phyloP scores from a whole-genome alignment of 1,139 yeast genomes.

The Diutina siamensis region DNA sequence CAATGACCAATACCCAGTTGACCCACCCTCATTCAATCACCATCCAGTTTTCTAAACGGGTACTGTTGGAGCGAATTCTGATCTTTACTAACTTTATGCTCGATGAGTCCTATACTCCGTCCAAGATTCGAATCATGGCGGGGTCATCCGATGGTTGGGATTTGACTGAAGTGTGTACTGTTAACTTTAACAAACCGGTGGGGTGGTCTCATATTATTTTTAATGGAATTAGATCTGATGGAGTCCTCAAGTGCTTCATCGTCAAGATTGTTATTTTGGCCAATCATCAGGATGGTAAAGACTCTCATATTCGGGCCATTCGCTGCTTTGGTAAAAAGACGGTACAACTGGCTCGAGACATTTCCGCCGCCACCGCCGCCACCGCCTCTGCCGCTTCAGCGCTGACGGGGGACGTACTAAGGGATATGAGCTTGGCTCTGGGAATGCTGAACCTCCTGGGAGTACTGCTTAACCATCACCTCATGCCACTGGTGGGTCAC shows the following conservation, averaged over 20 bases:
- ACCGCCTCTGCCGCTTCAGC: not conserved
- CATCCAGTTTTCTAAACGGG: conserved; percentile 71
- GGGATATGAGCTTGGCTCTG: not conserved
- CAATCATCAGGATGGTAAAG: conserved; percentile 95
- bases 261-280: conserved; percentile 59
- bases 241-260: conserved; percentile 61
- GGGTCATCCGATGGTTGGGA: conserved; percentile 79
- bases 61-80: conserved; percentile 57
- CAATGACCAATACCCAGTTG: conserved; percentile 23
- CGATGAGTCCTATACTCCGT: conserved; percentile 93
- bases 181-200: conserved; percentile 57
- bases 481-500: not conserved
- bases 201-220: conserved; percentile 82
- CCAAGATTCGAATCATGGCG: conserved; percentile 54
- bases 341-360: not conserved
- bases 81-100: conserved; percentile 53
- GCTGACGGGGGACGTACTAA: not conserved
- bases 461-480: not conserved
- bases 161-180: conserved; percentile 58
- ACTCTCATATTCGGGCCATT: conserved; percentile 79
- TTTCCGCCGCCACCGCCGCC: not conserved
- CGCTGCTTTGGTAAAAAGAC: conserved; percentile 20
- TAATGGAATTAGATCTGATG: conserved; percentile 45
- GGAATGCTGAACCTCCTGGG: conserved; percentile 1
- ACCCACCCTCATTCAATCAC: conserved; percentile 80